Conservation (phyloP, 805 yeast species). For the Groenewaldozyma tartarivorans region DNA sequence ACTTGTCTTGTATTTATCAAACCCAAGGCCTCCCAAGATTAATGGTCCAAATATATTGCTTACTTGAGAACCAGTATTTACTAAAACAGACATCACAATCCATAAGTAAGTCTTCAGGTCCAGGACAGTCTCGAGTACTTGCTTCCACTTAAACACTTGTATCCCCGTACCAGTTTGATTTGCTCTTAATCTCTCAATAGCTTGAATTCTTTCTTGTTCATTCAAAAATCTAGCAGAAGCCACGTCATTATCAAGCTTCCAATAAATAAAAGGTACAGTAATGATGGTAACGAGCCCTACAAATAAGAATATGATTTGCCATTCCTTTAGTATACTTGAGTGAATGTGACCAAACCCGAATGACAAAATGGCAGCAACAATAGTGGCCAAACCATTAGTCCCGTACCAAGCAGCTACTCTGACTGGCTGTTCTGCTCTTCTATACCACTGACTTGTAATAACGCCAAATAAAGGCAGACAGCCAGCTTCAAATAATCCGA, state of each 20-base stretch:
- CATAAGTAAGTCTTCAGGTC: slow-evolving; percentile 39
- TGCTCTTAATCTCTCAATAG: slow-evolving; percentile 16
- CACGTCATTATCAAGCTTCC: slow-evolving; percentile 11
- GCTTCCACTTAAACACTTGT: slow-evolving; percentile 33
- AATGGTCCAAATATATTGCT: neutral
- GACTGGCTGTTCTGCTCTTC: slow-evolving; percentile 35
- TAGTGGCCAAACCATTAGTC: slow-evolving; percentile 34
- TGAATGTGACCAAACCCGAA: slow-evolving; percentile 32
- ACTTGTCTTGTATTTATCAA: neutral
- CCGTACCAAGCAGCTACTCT: slow-evolving; percentile 35
- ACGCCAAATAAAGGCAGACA: slow-evolving; percentile 51
- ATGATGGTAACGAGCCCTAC: slow-evolving; percentile 8
- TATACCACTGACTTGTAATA: slow-evolving; percentile 49
- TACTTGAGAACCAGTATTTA: slow-evolving; percentile 13
- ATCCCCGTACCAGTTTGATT: slow-evolving; percentile 40
- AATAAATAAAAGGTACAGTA: slow-evolving; percentile 18
- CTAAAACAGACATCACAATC: slow-evolving; percentile 18
- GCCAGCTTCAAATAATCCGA: slow-evolving; percentile 45
- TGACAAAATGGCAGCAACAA: slow-evolving; percentile 39
- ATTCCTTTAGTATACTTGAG: slow-evolving; percentile 16
- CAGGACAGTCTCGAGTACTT: slow-evolving; percentile 34
- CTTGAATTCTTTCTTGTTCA: slow-evolving; percentile 16
- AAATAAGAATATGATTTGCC: slow-evolving; percentile 11
- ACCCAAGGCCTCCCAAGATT: slow-evolving; percentile 6
- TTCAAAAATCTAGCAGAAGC: slow-evolving; percentile 14